Percentiles rank a stretch among this genome's conserved stretches.
phyloP scores from a whole-genome alignment of 2,329 filamentous ascomycete genomes.

The Colletotrichum cordylinicola region DNA sequence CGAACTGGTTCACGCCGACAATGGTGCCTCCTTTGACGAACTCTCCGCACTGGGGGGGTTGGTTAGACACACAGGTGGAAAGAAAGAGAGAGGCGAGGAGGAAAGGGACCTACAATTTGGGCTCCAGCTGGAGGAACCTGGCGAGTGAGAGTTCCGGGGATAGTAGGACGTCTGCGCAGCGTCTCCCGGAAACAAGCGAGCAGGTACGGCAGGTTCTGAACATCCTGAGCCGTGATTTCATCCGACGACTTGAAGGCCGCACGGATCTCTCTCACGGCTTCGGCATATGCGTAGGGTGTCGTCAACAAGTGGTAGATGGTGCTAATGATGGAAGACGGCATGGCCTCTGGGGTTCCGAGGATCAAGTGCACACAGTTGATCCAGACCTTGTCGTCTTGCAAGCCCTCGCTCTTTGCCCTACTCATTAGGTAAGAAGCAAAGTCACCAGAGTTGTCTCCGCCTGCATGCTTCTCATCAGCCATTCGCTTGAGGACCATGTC shows the following conservation, averaged over 20 bases:
- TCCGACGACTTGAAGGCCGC: constrained; percentile 35
- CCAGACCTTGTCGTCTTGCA: constrained; percentile 6
- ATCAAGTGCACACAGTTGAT: constrained; percentile 26
- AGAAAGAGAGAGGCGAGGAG: not conserved
- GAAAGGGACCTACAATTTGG: not conserved
- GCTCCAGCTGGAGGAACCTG: not conserved
- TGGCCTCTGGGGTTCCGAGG: constrained; percentile 49
- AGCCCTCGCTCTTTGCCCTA: not conserved
- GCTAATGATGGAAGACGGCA: constrained; percentile 45
- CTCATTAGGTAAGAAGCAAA: not conserved
- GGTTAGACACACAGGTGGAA: not conserved
- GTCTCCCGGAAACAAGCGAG: constrained; percentile 45
- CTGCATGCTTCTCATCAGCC: not conserved
- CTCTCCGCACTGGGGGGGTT: not conserved
- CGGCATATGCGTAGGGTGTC: constrained; percentile 33
- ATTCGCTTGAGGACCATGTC: not conserved
- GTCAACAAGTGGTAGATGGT: constrained; percentile 42
- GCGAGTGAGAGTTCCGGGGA: not conserved
- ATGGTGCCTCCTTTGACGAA: not conserved
- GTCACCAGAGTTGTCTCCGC: not conserved
- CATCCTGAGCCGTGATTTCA: constrained; percentile 40
- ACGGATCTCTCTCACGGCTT: constrained; percentile 43
- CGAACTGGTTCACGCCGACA: not conserved
- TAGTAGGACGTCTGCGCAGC: constrained; percentile 31
- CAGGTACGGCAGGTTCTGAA: constrained; percentile 39